Conservation (phyloP, 768 basidiomycete species). For the Agaricus subrufescens region DNA sequence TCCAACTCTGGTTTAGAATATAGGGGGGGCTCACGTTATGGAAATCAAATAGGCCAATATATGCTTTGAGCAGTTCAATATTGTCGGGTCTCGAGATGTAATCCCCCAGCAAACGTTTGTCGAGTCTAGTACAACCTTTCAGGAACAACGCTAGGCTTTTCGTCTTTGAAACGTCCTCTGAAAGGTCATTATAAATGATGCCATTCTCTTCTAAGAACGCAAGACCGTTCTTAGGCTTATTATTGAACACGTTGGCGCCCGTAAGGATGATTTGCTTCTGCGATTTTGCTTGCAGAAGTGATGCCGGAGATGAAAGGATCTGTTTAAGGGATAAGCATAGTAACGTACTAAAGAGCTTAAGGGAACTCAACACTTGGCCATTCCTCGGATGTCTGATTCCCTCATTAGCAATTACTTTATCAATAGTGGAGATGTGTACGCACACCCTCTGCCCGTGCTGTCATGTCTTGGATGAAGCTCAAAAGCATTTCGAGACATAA, state of each 20-base stretch:
- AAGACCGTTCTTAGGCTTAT: conserved; percentile 87
- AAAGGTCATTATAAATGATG: conserved; percentile 72
- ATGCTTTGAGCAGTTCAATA: conserved; percentile 77
- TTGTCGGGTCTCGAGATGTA: conserved; percentile 90
- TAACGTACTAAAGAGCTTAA: background rate
- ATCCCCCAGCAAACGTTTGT: conserved; percentile 92
- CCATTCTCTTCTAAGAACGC: conserved; percentile 90
- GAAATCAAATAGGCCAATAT: conserved; percentile 88
- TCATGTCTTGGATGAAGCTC: conserved; percentile 86
- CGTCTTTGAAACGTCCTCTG: conserved; percentile 48
- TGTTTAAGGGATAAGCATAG: conserved; percentile 20
- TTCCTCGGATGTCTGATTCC: conserved; percentile 33
- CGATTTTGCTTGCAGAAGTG: conserved; percentile 66
- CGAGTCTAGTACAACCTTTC: conserved; percentile 77
- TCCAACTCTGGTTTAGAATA: background rate
- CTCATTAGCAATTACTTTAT: conserved; percentile 12
- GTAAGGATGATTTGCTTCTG: conserved; percentile 82
- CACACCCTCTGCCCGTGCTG: conserved; percentile 50
- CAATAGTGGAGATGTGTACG: conserved; percentile 21
- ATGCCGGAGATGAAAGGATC: conserved; percentile 53
- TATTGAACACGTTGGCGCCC: conserved; percentile 84
- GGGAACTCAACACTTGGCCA: conserved; percentile 62
- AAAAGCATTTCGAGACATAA: conserved; percentile 86
- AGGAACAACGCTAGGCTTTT: conserved; percentile 81
- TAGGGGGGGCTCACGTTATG: conserved; percentile 53